Conservation (phyloP, 805 yeast species). For the Cyberlindnera euphorbiiphila region DNA sequence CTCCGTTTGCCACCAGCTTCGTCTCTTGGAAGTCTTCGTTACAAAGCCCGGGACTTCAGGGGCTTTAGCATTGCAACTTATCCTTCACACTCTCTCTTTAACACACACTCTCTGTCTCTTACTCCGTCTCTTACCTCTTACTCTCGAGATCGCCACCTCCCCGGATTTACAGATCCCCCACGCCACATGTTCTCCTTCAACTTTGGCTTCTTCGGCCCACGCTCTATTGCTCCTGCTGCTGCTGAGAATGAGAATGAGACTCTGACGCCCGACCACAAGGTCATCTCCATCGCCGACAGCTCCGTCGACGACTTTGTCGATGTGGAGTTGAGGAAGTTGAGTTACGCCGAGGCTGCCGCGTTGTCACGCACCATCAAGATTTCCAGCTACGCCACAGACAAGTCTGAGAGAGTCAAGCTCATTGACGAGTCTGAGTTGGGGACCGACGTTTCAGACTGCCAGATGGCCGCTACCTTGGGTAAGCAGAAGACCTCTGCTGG, state of each 20-base stretch:
- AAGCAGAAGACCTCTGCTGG: neutral
- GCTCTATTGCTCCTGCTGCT: no score
- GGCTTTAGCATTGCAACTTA: no score
- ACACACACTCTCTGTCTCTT: neutral
- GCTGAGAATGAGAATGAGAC: no score
- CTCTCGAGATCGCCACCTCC: neutral
- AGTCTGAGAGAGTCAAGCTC: constrained; percentile 10
- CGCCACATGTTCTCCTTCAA: constrained; percentile 11
- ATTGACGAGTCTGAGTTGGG: constrained; percentile 19
- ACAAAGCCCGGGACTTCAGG: no score
- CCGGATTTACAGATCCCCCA: constrained; percentile 1
- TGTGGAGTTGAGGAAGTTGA: constrained; percentile 42
- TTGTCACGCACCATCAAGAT: constrained; percentile 21
- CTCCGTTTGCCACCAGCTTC: no score
- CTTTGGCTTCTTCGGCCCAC: constrained; percentile 7
- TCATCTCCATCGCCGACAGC: constrained; percentile 15
- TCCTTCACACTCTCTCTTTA: neutral
- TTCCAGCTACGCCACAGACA: neutral
- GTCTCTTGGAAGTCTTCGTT: no score
- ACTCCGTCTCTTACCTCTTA: neutral
- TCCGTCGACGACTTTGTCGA: constrained; percentile 42
- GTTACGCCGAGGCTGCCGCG: constrained; percentile 52
- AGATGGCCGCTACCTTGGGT: constrained; percentile 20
- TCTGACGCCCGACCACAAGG: constrained; percentile 20
- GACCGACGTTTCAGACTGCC: constrained; percentile 17